phyloP scores from a whole-genome alignment of 2,329 filamentous ascomycete species.

The Ascocoryne sarcoides region DNA sequence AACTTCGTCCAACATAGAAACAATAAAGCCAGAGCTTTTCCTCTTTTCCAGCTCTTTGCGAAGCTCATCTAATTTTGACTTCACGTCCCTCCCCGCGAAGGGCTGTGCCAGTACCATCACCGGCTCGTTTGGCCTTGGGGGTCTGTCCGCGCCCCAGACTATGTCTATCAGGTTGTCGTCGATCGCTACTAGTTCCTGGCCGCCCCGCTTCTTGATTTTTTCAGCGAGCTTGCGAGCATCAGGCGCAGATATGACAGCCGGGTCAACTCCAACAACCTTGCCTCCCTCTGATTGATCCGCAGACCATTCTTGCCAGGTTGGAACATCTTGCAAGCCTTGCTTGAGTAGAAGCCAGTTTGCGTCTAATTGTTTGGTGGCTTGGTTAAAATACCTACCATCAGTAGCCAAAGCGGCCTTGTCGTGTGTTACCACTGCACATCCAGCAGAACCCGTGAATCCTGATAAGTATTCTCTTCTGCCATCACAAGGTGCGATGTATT shows the following conservation, averaged over 20 bases:
- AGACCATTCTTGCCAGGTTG: constrained; percentile 96
- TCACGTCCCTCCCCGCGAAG: constrained; percentile 74
- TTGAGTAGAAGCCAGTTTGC: constrained; percentile 86
- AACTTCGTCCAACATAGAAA: constrained; percentile 93
- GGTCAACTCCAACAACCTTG: constrained; percentile 85
- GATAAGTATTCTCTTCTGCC: constrained; percentile 84
- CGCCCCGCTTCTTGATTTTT: constrained; percentile 79
- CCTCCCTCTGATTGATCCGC: constrained; percentile 78
- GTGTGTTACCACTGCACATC: constrained; percentile 79
- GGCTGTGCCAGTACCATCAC: constrained; percentile 63
- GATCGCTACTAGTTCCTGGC: constrained; percentile 65
- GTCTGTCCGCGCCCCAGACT: constrained; percentile 73
- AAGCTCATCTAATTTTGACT: constrained; percentile 74
- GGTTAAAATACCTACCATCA: constrained; percentile 96
- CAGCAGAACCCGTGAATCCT: constrained; percentile 91
- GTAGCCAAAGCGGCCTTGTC: constrained; percentile 86
- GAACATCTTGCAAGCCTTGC: constrained; percentile 86
- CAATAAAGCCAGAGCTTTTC: constrained; percentile 76
- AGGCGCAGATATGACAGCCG: constrained; percentile 69
- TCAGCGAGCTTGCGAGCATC: constrained; percentile 70
- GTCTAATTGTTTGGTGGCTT: constrained; percentile 85
- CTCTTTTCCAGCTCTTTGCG: constrained; percentile 89
- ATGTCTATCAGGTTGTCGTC: constrained; percentile 80
- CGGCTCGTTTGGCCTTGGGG: constrained; percentile 64
- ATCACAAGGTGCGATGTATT: constrained; percentile 97